Evolutionary conservation across 257 asterid species (phyloP).

Genomic region (Osmanthus fragrans): DNA sequence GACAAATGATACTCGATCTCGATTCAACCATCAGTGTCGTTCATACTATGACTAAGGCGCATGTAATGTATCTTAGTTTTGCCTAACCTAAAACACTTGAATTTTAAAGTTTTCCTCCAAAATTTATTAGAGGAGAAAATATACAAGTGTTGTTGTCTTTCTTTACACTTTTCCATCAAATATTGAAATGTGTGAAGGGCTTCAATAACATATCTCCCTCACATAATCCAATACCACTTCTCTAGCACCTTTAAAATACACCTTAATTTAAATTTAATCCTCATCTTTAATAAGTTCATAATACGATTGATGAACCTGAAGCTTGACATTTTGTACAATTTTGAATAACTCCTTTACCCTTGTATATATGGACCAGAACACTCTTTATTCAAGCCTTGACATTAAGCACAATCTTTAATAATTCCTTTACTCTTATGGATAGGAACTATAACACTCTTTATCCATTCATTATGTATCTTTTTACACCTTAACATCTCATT

Average conservation of each 20-base stretch:
- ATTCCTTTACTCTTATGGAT: background rate
- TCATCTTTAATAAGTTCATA: background rate
- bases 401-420: background rate
- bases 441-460: background rate
- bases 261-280: background rate
- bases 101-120: background rate
- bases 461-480: background rate
- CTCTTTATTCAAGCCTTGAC: background rate
- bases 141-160: background rate
- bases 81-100: background rate
- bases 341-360: background rate
- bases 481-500: background rate
- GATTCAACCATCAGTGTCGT: background rate
- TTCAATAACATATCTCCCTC: background rate
- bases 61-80: background rate
- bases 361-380: background rate
- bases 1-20: background rate
- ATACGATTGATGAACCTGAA: background rate
- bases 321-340: background rate
- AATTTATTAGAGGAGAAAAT: background rate
- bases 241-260: background rate
- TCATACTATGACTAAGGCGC: background rate
- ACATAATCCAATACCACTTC: background rate
- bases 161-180: background rate
- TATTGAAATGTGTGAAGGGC: background rate